A percentile compares a stretch with the other conserved stretches of the same genome.
These are phyloP conservation scores for Smallanthus sonchifolius DNA, from an alignment of 129 eudicot genomes.

Conservation along the genomic window DNA sequence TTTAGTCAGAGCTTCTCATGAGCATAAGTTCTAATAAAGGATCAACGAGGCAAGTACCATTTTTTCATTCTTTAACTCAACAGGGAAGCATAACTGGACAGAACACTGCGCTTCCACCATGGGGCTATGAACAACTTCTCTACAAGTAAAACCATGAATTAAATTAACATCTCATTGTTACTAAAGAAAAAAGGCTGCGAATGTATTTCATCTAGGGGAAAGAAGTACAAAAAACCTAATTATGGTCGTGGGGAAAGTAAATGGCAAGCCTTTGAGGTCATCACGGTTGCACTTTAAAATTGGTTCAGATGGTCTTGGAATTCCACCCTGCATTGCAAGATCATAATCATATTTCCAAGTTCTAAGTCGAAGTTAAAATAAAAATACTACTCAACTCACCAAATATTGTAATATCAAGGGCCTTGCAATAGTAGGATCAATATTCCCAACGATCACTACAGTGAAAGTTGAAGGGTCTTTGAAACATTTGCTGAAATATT, in stretches of 20 bases:
- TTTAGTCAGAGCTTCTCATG: neutral
- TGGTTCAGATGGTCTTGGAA: constrained; percentile 67
- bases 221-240: constrained; percentile 41
- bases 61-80: constrained; percentile 66
- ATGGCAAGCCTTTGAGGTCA: constrained; percentile 86
- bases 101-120: constrained; percentile 99
- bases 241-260: constrained; percentile 65
- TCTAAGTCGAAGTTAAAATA: constrained; percentile 6
- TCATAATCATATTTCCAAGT: neutral
- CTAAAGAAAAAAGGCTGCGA: neutral
- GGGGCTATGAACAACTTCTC: constrained; percentile 92
- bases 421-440: constrained; percentile 75
- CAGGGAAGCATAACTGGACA: constrained; percentile 83
- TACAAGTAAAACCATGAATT: constrained; percentile 37
- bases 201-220: neutral
- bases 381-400: constrained; percentile 38
- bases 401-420: constrained; percentile 85
- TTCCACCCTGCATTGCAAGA: constrained; percentile 74
- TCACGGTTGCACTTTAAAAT: constrained; percentile 64
- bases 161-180: constrained; percentile 19
- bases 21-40: neutral
- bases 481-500: constrained; percentile 75
- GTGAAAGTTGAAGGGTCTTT: constrained; percentile 94
- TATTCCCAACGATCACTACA: constrained; percentile 84
- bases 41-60: constrained; percentile 45